These are phyloP conservation scores for Collybiopsis confluens DNA, from an alignment of 768 basidiomycete species.

Conservation along the genomic window DNA sequence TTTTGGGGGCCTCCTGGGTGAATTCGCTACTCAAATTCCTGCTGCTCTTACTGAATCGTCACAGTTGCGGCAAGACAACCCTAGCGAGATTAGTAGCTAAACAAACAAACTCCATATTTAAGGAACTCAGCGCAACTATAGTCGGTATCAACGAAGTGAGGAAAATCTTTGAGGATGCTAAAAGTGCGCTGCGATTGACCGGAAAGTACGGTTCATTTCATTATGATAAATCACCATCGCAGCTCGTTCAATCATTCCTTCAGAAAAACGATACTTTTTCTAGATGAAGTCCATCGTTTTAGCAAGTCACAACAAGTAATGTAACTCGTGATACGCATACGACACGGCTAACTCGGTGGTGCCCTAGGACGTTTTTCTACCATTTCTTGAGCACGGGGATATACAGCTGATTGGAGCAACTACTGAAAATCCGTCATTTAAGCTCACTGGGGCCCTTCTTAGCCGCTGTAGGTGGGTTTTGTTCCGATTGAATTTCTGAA, in stretches of 20 bases:
- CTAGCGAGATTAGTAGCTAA: slow-evolving; percentile 68
- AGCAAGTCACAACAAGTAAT: slow-evolving; percentile 64
- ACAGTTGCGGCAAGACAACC: slow-evolving; percentile 71
- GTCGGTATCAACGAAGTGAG: slow-evolving; percentile 68
- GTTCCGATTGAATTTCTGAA: neutral
- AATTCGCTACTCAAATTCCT: too few species aligned
- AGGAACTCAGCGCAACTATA: slow-evolving; percentile 74
- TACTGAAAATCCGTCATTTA: slow-evolving; percentile 89
- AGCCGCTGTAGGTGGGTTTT: slow-evolving; percentile 67
- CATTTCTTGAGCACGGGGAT: slow-evolving; percentile 74
- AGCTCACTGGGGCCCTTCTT: slow-evolving; percentile 65
- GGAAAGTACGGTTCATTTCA: slow-evolving; percentile 48
- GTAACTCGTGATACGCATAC: too few species aligned
- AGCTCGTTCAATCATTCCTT: too few species aligned
- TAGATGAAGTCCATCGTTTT: slow-evolving; percentile 85
- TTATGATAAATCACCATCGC: too few species aligned
- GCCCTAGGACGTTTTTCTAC: slow-evolving; percentile 70
- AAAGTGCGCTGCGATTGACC: slow-evolving; percentile 54
- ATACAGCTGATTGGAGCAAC: slow-evolving; percentile 75
- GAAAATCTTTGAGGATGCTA: slow-evolving; percentile 74
- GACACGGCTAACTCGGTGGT: too few species aligned
- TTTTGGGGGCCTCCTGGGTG: slow-evolving; percentile 78
- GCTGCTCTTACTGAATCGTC: too few species aligned
- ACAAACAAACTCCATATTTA: slow-evolving; percentile 56
- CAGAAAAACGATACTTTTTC: slow-evolving; percentile 71